A percentile compares a stretch with the other conserved stretches of the same genome.
Evolutionary conservation across 1,284 basidiomycete species (phyloP).

Genomic region (Takashimella tepidaria): DNA sequence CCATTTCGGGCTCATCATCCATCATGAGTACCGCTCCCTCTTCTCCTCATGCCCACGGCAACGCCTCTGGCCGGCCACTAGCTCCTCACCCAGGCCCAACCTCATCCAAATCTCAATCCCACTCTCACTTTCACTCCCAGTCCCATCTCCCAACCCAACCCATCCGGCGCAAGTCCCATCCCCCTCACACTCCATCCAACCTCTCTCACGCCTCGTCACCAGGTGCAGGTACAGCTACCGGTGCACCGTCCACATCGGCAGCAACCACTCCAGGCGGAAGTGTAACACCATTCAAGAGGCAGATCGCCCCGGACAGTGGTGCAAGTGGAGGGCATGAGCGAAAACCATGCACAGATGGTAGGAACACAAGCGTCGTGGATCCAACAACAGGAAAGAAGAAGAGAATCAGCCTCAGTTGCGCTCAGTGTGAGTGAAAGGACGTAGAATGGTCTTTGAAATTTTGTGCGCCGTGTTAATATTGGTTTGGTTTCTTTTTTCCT

Average conservation of each 20-base stretch:
- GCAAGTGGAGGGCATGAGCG: constrained; percentile 14
- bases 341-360: constrained; percentile 15
- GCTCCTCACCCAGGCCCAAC: background rate
- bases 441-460: background rate
- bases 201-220: constrained; percentile 27
- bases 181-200: constrained; percentile 21
- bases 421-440: constrained; percentile 43
- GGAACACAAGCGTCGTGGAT: constrained; percentile 16
- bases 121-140: no score
- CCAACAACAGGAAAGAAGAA: constrained; percentile 42
- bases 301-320: constrained; percentile 12
- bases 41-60: background rate
- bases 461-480: no score
- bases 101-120: background rate
- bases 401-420: constrained; percentile 46
- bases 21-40: background rate
- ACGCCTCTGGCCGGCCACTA: background rate
- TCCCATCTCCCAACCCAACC: background rate
- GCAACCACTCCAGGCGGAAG: constrained; percentile 8
- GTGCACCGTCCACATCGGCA: constrained; percentile 9
- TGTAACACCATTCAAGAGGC: constrained; percentile 16
- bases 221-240: constrained; percentile 4
- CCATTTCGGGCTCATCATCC: no score
- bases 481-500: background rate
- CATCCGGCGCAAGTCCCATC: constrained; percentile 15